These are phyloP conservation scores for Apiotrichum mycotoxinovorans DNA, from an alignment of 1,284 basidiomycete species.

Conservation along the genomic window DNA sequence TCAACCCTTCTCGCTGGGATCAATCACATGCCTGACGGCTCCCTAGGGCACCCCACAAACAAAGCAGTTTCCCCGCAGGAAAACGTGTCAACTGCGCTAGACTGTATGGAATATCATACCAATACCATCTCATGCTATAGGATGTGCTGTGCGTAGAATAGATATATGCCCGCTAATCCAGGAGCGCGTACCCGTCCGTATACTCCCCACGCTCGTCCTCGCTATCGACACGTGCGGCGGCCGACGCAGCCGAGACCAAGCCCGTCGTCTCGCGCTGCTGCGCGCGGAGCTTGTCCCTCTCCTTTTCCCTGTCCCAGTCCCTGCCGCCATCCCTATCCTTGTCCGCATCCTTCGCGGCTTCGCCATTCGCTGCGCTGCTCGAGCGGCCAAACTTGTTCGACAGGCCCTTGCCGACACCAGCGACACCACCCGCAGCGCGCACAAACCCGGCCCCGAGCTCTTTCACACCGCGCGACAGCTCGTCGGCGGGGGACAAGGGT, in stretches of 20 bases:
- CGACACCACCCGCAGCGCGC: constrained; percentile 1
- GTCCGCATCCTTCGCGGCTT: not conserved
- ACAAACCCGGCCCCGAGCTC: constrained; percentile 13
- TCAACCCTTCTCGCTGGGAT: too few species aligned
- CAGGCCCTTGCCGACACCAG: constrained; percentile 2
- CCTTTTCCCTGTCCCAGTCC: not conserved
- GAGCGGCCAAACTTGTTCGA: constrained; percentile 5
- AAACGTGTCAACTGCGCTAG: too few species aligned
- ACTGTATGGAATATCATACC: too few species aligned
- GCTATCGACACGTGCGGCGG: not conserved
- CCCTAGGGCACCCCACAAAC: too few species aligned
- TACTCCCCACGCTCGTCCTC: constrained; percentile 2
- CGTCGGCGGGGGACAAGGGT: constrained; percentile 22
- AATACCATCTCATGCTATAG: too few species aligned
- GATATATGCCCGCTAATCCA: too few species aligned
- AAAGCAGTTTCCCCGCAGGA: too few species aligned
- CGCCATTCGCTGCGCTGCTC: not conserved
- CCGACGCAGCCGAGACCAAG: not conserved
- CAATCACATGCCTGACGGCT: too few species aligned
- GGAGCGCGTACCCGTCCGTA: constrained; percentile 14
- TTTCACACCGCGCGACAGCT: constrained; percentile 16
- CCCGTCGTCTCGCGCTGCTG: constrained; percentile 1
- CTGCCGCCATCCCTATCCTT: not conserved
- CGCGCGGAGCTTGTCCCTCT: not conserved
- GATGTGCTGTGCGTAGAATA: too few species aligned